Base-by-base conservation (phyloP, 257 asterid species). In the Nicotiana attenuata region DNA sequence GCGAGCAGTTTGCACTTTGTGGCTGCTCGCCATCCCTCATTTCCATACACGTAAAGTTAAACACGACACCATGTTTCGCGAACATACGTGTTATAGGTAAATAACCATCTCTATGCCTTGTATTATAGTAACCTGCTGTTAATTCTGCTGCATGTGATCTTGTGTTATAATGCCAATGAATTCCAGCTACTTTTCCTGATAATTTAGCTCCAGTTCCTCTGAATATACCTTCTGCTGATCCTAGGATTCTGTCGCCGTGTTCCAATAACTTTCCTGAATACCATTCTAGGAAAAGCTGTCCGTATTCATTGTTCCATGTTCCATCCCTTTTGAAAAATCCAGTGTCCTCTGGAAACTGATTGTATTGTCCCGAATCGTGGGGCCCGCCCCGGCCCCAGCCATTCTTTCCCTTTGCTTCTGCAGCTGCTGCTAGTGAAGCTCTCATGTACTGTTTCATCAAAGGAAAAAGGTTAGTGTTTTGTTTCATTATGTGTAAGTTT, bases 21-120 rank as follows among this genome's bases (percentile, higher is more conserved):
- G 97, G 98, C 88, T 94, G 99, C 80, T 96, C 95, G 31, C 90
- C 84, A 16, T 94, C 98, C 81, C 88, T 91, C 98, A 94, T 93
- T 82, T 96, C 99, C 98, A 96, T 94, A 78, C 98, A 96, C n/a
- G 99, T 94, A 68, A 92, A 96, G 86, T 94, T 92, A 33, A 96
- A 57, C 24, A 92, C 94, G 5, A 88, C 94, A 5, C 93, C 92
- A 33, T 89, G 92, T 84, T 80, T 94, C 13, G 90, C 88, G 86
- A 94, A 81, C 95, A 92, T 96, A 85, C 85, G 78, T 82, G 98
- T 97, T 88, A 96, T 91, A 0, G 97, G 97, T 31, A 94, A 64
- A 88, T 96, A 96, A 26, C 99, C 98, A 63, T 96, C 97, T 61
- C 78, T 81, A 20, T 90, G 85, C 83, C 97, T 87, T 3, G 98